A percentile compares a stretch with the other conserved stretches of the same genome.
Conservation (phyloP, 2,329 filamentous ascomycete genomes). For the Monilinia fructigena region DNA sequence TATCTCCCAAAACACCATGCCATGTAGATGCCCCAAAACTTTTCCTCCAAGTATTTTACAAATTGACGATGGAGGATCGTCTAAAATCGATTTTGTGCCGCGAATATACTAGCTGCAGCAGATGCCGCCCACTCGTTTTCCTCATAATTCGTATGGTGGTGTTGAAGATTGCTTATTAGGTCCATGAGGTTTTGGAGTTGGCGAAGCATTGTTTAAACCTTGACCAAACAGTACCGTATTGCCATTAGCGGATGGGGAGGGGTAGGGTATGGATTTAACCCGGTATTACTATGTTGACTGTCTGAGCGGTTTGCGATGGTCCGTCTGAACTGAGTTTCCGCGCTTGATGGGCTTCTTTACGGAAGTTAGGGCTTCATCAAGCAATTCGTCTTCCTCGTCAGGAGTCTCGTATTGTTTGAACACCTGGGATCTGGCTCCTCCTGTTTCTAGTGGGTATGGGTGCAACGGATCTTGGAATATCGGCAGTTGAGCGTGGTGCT, state of each 20-base stretch:
- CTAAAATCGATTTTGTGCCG: constrained; percentile 63
- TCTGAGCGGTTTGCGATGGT: constrained; percentile 52
- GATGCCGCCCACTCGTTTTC: constrained; percentile 88
- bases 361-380: constrained; percentile 82
- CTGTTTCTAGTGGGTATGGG: constrained; percentile 79
- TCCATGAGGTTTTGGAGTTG: constrained; percentile 45
- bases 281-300: constrained; percentile 64
- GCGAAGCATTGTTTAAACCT: constrained; percentile 53
- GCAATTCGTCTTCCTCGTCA: constrained; percentile 92
- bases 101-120: constrained; percentile 78
- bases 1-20: constrained; percentile 40
- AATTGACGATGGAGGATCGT: constrained; percentile 28
- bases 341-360: constrained; percentile 73
- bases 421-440: constrained; percentile 70
- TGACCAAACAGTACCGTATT: constrained; percentile 68
- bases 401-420: constrained; percentile 86
- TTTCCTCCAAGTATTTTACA: constrained; percentile 40
- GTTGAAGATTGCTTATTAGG: constrained; percentile 79
- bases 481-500: constrained; percentile 50
- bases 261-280: constrained; percentile 63
- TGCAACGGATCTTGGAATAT: constrained; percentile 56
- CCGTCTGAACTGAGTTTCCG: constrained; percentile 39
- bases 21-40: constrained; percentile 40
- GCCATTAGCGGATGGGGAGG: constrained; percentile 77
- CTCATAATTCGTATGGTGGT: constrained; percentile 92